Evolutionary conservation across 2,329 filamentous ascomycete species (phyloP).

Genomic region (Pseudogymnoascus sp.): DNA sequence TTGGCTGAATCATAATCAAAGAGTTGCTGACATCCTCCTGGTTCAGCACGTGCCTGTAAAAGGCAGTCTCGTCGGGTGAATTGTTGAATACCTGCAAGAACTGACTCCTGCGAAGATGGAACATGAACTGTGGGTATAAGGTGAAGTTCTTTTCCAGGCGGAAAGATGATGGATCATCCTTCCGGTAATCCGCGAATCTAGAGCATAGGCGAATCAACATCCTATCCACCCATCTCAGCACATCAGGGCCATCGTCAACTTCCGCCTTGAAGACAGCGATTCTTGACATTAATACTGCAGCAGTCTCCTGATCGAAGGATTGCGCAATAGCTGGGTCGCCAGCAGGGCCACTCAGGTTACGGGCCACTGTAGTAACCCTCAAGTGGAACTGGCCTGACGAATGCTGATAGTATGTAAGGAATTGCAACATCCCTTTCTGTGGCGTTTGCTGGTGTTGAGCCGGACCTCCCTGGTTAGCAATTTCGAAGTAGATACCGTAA

Average conservation of each 20-base stretch:
- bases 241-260: conserved; percentile 96
- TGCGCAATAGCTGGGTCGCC: conserved; percentile 93
- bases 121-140: conserved; percentile 99
- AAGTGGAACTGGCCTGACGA: conserved; percentile 94
- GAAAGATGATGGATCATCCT: conserved; percentile 97
- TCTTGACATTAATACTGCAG: conserved; percentile 95
- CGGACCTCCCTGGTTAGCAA: conserved; percentile 86
- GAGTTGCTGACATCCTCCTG: conserved; percentile 97
- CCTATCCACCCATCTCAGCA: conserved; percentile 93
- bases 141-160: conserved; percentile 98
- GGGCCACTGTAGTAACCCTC: conserved; percentile 86
- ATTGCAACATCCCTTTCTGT: conserved; percentile 94
- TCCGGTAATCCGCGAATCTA: conserved; percentile 93
- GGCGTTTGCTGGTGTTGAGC: conserved; percentile 78
- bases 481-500: conserved; percentile 96
- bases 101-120: conserved; percentile 92
- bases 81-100: conserved; percentile 99
- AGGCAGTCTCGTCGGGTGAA: conserved; percentile 97
- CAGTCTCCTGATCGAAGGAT: conserved; percentile 96
- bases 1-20: conserved; percentile 97
- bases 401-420: conserved; percentile 97
- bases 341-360: conserved; percentile 85
- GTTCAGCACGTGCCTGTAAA: conserved; percentile 93
- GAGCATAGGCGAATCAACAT: conserved; percentile 98
- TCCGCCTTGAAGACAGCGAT: conserved; percentile 99